Evolutionary conservation across 2,329 filamentous ascomycete species (phyloP).

Genomic region (Fusarium globosum): DNA sequence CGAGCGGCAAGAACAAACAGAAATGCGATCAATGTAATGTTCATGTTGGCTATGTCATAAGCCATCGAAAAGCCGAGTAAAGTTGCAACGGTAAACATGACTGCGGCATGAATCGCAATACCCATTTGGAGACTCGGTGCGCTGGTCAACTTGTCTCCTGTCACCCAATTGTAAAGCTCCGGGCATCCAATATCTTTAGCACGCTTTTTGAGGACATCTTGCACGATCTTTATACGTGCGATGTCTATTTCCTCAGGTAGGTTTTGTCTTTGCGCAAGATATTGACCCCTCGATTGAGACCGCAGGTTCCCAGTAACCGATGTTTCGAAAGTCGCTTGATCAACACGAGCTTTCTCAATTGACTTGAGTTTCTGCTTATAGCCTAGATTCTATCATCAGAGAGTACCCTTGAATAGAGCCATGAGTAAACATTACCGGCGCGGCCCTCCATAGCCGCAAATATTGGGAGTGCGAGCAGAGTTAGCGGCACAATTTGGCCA

Average conservation of each 20-base stretch:
- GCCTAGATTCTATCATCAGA: background rate
- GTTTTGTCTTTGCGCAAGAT: accelerated
- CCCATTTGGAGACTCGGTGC: background rate
- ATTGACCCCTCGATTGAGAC: accelerated
- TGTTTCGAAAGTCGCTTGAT: accelerated
- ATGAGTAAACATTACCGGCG: background rate
- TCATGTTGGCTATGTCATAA: accelerated
- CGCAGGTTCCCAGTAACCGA: accelerated
- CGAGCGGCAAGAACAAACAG: accelerated
- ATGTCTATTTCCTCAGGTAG: accelerated
- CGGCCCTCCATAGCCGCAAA: background rate
- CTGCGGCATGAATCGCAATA: background rate
- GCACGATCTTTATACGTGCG: accelerated
- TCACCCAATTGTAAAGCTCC: background rate
- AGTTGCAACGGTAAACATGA: background rate
- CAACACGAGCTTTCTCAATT: background rate
- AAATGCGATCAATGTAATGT: accelerated
- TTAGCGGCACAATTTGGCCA: background rate
- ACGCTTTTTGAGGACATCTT: background rate
- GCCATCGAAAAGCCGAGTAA: background rate
- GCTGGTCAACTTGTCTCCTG: background rate
- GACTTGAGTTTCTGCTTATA: background rate
- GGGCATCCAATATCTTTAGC: background rate
- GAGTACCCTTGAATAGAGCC: accelerated
- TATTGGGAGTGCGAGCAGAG: background rate